phyloP scores from a whole-genome alignment of 1,284 basidiomycete genomes.

The Puccinia triticina region DNA sequence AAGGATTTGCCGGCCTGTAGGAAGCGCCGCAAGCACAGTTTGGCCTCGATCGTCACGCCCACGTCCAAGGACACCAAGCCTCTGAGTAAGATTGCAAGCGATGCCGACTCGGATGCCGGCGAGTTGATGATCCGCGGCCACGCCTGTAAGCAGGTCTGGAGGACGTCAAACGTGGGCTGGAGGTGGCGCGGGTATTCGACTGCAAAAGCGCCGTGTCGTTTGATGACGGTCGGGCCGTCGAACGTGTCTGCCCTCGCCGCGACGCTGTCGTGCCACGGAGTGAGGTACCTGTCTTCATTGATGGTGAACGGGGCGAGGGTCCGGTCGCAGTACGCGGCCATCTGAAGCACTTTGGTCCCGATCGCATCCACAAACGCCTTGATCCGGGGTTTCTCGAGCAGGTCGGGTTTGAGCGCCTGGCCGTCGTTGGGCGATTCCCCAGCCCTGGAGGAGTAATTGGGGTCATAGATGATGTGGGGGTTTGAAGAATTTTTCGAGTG shows the following conservation, averaged over 20 bases:
- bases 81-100: constrained; percentile 77
- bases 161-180: constrained; percentile 71
- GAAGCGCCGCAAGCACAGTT: constrained; percentile 44
- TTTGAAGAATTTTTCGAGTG: constrained; percentile 14
- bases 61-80: constrained; percentile 82
- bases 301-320: constrained; percentile 43
- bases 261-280: constrained; percentile 45
- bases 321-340: constrained; percentile 51
- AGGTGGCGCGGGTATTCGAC: constrained; percentile 73
- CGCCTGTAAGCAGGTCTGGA: constrained; percentile 78
- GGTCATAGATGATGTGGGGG: neutral
- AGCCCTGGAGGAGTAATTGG: constrained; percentile 15
- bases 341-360: constrained; percentile 49
- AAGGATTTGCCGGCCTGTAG: constrained; percentile 47
- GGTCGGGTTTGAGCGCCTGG: constrained; percentile 35
- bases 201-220: constrained; percentile 64
- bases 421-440: constrained; percentile 35
- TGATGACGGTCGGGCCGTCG: constrained; percentile 61
- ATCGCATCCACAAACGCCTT: constrained; percentile 51
- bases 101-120: constrained; percentile 66
- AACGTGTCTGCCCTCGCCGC: constrained; percentile 18
- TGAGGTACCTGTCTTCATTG: constrained; percentile 43
- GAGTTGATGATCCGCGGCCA: constrained; percentile 75
- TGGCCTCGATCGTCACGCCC: constrained; percentile 61
- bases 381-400: constrained; percentile 46